Percentiles rank a stretch among this genome's conserved stretches.
Conservation (phyloP, 2,329 filamentous ascomycete species). For the Microascus cirrosus region DNA sequence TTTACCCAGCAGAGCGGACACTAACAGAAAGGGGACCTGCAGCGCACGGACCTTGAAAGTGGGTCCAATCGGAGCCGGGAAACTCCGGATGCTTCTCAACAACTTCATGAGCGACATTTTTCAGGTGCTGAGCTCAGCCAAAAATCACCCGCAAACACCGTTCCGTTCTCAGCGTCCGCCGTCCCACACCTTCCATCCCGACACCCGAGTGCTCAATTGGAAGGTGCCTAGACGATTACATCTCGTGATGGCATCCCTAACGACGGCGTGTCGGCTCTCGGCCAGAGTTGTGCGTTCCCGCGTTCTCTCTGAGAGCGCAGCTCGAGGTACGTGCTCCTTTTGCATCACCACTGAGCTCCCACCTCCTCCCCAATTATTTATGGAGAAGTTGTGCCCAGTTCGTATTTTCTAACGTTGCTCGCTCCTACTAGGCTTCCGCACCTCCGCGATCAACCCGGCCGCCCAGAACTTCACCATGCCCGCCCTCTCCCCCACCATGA, state of each 20-base stretch:
- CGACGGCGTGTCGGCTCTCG: conserved; percentile 52
- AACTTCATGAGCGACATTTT: conserved; percentile 3
- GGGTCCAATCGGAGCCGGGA: background rate
- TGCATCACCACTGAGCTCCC: background rate
- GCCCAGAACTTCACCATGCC: conserved; percentile 89
- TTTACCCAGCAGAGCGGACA: background rate
- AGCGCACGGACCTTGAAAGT: background rate
- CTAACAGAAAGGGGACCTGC: background rate
- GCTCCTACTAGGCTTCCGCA: conserved; percentile 44
- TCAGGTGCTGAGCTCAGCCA: background rate
- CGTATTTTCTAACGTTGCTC: conserved; percentile 6
- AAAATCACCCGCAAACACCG: background rate
- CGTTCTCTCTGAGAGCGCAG: conserved; percentile 38
- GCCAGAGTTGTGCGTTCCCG: conserved; percentile 45
- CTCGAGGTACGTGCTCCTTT: conserved; percentile 35
- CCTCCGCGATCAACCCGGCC: conserved; percentile 51
- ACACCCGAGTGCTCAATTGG: background rate
- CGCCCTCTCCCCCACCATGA: conserved; percentile 86
- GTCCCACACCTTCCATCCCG: background rate
- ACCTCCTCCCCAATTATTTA: background rate
- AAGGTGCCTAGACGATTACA: background rate
- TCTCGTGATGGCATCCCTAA: conserved; percentile 53
- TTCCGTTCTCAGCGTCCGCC: background rate
- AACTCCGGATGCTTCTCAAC: conserved; percentile 1
- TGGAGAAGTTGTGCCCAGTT: conserved; percentile 3